Conservation (phyloP, 257 asterid species). For the Jacaranda mimosifolia region DNA sequence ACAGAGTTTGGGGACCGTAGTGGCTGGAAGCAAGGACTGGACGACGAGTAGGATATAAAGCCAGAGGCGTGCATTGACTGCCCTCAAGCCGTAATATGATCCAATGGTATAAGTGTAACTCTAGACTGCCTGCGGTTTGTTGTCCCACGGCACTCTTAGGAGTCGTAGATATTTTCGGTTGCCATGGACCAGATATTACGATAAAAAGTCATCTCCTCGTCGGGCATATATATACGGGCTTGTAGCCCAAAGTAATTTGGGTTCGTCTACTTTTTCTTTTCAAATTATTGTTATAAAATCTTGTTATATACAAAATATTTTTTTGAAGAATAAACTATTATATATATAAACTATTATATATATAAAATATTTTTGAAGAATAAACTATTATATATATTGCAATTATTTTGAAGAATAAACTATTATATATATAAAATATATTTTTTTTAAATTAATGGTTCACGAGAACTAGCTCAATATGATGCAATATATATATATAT, state of each 20-base stretch:
- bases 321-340: no score
- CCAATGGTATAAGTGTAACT: conserved; percentile 6
- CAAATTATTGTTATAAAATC: no score
- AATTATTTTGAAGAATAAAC: no score
- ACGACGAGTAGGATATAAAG: not conserved
- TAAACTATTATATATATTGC: no score
- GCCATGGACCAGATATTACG: not conserved
- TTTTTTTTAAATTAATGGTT: no score
- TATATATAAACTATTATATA: no score
- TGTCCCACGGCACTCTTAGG: not conserved
- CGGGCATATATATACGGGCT: not conserved
- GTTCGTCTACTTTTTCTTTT: no score
- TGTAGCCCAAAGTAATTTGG: not conserved
- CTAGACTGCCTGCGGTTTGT: not conserved
- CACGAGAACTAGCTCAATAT: no score
- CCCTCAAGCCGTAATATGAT: not conserved
- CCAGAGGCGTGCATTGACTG: not conserved
- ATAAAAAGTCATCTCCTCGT: not conserved
- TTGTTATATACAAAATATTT: no score
- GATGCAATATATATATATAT: no score
- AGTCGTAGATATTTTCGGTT: not conserved
- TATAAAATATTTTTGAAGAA: no score
- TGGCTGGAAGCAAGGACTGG: not conserved
- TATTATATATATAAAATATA: no score
- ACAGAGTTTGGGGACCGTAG: not conserved